These are phyloP conservation scores for Calocybe cyanea DNA, from an alignment of 768 basidiomycete species.

Conservation along the genomic window DNA sequence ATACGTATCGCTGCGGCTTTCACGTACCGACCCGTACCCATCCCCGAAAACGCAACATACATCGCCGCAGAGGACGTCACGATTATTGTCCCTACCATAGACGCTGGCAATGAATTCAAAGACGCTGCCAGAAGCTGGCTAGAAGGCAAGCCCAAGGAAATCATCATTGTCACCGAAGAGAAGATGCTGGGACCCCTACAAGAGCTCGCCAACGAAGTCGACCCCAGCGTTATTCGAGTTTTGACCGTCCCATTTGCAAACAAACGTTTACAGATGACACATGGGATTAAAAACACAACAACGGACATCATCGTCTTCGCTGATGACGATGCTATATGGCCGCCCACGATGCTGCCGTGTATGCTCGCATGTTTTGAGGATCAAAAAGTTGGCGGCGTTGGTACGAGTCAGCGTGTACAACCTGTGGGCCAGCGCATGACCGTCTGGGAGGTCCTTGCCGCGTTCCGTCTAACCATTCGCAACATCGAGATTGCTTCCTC, in stretches of 20 bases:
- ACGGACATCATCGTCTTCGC: constrained; percentile 95
- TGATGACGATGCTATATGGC: constrained; percentile 96
- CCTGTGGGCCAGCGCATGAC: constrained; percentile 77
- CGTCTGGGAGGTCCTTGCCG: constrained; percentile 93
- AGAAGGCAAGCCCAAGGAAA: constrained; percentile 83
- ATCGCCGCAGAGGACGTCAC: constrained; percentile 90
- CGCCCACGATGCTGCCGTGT: constrained; percentile 83
- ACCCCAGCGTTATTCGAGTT: constrained; percentile 79
- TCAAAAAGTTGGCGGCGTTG: constrained; percentile 89
- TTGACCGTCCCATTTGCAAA: constrained; percentile 91
- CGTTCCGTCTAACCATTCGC: constrained; percentile 87
- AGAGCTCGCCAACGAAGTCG: constrained; percentile 83
- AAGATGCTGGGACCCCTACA: constrained; percentile 88
- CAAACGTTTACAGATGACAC: constrained; percentile 91
- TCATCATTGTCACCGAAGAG: constrained; percentile 73
- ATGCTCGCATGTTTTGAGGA: constrained; percentile 93
- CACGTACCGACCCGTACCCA: constrained; percentile 83
- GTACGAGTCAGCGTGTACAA: constrained; percentile 87
- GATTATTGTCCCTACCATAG: constrained; percentile 94
- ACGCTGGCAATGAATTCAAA: constrained; percentile 94
- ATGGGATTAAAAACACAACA: constrained; percentile 86
- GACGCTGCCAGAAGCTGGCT: constrained; percentile 92
- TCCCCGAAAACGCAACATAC: constrained; percentile 90
- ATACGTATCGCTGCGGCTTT: constrained; percentile 78
- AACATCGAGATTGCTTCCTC: constrained; percentile 90